Base-by-base conservation (phyloP, 805 yeast species). In the Ogataea philodendri region DNA sequence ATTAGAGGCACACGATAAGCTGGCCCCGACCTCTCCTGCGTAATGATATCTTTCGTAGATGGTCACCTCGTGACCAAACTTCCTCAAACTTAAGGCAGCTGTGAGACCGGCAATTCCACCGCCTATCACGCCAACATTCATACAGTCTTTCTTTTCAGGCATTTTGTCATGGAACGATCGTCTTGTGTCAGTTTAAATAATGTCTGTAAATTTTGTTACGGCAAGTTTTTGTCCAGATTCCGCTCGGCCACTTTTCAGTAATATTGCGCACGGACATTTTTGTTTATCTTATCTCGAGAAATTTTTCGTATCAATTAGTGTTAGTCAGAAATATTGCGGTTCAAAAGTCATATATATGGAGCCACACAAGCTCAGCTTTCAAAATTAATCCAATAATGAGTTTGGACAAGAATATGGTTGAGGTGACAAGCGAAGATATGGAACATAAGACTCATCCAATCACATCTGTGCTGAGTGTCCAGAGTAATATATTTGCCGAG, bases 11-110 rank as follows among this genome's bases (percentile, higher is more conserved):
- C 54, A 53, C 4, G 57, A 52, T 18, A 57, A 42, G 7, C 60
- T 52, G 17, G 60, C 61, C 9, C 61, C 61, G 8, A 56, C 60
- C 37, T 56, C 61, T 7, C 60, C 60, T 6, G 51, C 57, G 23
- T 43, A 56, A 27, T 55, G 55, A 30, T 55, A 55, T 27, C 59
- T 34, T 37, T 56, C 61, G 35, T 48, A 56, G 11, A 56, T 45
- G 16, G 42, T 48, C 8, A 55, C 60, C 6, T 44, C 39, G 35
- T 54, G 59, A 16, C 60, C 60, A 20, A 34, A 47, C 33, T 52
- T 44, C 29, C 59, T 42, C 34, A 55, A 21, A 18, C 57, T 48
- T 7, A 54, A 30, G 7, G 57, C 60, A 17, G 54, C 48, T 13
- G 54, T 41, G 5, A 55, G 46, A 2, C 60, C 60, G 9, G 52